Percentiles rank a stretch among this genome's conserved stretches.
phyloP scores from a whole-genome alignment of 306 rosid genomes.

The Prosopis cineraria region DNA sequence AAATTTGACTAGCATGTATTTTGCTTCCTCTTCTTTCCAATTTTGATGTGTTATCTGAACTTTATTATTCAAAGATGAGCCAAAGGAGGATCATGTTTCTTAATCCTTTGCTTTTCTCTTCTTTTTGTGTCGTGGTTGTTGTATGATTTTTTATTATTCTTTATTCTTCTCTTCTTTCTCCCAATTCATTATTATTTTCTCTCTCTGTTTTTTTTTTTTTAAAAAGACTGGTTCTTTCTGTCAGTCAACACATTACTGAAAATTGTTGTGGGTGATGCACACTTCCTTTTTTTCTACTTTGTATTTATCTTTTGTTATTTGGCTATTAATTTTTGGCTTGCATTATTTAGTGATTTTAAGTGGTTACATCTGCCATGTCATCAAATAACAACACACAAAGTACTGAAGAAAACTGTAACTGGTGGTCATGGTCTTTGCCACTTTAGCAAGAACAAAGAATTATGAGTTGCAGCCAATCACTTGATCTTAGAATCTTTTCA shows the following conservation, averaged over 20 bases:
- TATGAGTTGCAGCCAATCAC: slow-evolving; percentile 5
- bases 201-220: neutral
- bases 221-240: neutral
- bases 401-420: slow-evolving; percentile 11
- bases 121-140: neutral
- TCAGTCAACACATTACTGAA: neutral
- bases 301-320: neutral
- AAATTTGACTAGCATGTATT: slow-evolving; percentile 17
- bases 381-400: neutral
- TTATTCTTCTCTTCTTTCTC: slow-evolving; percentile 9
- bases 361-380: neutral
- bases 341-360: slow-evolving; percentile 24
- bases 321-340: neutral
- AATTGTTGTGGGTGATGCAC: neutral
- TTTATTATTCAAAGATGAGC: neutral
- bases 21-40: neutral
- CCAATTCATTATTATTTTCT: neutral
- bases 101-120: neutral
- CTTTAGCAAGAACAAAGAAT: neutral
- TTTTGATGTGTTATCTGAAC: slow-evolving; percentile 21
- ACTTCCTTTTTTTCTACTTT: neutral
- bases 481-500: neutral
- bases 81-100: neutral
- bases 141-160: neutral
- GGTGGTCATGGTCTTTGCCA: slow-evolving; percentile 11